Evolutionary conservation across 2,329 filamentous ascomycete genomes (phyloP).

Genomic region (Acrocalymma vagum): DNA sequence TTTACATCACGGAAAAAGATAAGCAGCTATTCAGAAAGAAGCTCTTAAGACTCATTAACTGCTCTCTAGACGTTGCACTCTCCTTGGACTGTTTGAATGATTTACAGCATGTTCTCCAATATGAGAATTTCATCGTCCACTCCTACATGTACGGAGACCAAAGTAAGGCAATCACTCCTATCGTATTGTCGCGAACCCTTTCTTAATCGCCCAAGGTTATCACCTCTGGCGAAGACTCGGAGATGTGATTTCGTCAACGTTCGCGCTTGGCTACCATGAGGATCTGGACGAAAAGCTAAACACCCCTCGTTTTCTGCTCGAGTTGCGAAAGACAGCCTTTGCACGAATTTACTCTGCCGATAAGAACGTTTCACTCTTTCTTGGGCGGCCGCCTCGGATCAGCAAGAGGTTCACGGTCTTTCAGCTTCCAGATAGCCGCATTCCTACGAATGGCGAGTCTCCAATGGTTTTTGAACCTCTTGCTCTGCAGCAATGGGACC

Average conservation of each 20-base stretch:
- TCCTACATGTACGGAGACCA: no score
- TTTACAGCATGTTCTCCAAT: slow-evolving; percentile 9
- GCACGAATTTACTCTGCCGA: slow-evolving; percentile 56
- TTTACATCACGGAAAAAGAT: slow-evolving; percentile 26
- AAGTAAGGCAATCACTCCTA: no score
- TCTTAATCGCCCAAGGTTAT: slow-evolving; percentile 50
- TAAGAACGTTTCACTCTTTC: slow-evolving; percentile 58
- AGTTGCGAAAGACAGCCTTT: slow-evolving; percentile 53
- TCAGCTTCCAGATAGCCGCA: slow-evolving; percentile 40
- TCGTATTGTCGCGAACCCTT: no score
- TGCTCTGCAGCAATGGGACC: no score
- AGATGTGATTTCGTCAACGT: slow-evolving; percentile 56
- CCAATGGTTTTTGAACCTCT: no score
- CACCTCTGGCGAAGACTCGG: slow-evolving; percentile 58
- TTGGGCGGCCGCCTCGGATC: slow-evolving; percentile 60
- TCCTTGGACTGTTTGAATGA: slow-evolving; percentile 21
- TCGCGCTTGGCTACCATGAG: slow-evolving; percentile 59
- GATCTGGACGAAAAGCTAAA: slow-evolving; percentile 40
- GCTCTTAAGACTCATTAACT: slow-evolving; percentile 28
- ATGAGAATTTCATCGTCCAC: slow-evolving; percentile 19
- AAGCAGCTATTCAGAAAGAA: slow-evolving; percentile 1
- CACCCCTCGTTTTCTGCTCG: slow-evolving; percentile 49
- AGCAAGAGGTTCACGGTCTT: slow-evolving; percentile 48
- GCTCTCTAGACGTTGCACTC: slow-evolving; percentile 46
- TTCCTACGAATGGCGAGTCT: not conserved